Evolutionary conservation across 169 alveolate species (phyloP), one percentile per base, ranked within the genome.

Genomic region (Perkinsus olseni): DNA sequence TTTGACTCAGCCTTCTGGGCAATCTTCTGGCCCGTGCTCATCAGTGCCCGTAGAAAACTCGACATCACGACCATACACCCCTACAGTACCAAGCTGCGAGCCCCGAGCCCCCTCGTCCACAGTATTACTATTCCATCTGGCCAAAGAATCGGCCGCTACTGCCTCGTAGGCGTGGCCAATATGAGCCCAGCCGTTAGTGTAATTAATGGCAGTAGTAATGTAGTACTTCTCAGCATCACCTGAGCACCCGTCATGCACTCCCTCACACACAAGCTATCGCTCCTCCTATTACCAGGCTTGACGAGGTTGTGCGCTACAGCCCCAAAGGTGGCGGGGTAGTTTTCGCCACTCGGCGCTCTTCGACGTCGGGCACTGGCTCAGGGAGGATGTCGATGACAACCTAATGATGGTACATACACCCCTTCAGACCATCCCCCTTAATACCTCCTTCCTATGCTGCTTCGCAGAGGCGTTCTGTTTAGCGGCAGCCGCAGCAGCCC

Each of bases 181-280:
- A 94, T 98, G 99, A 0, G 99, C 99, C 38, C 95, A 97, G 13
- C 99, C 99, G 94, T 98, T 98, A 17, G 98, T 96, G 94, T 98
- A 98, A 93, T 97, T 97, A 93, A 98, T 98, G n/a, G 99, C 99
- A 11, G 99, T 97, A 0, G 99, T 97, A 34, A 97, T 91, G 95
- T 98, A 97, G 92, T 74, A 97, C 82, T 74, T 95, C 21, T 95
- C 96, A 37, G 82, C 82, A 62, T 62, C 82, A 21, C 82, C 82
- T 62, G 82, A 13, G 0, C 37, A 0, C 82, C 82, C 1, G 28
- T 28, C 13, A 4, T 24, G 1, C 17, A 21, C 82, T 13, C 34
- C 82, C 34, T 45, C 17, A 6, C 82, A 21, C 82, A 40, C 21
- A 40, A 3, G 11, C 50, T 40, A 40, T 40, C 10, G 31, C 36